Evolutionary conservation across 179 eudicot species (phyloP).

Genomic region (Silene coronaria): DNA sequence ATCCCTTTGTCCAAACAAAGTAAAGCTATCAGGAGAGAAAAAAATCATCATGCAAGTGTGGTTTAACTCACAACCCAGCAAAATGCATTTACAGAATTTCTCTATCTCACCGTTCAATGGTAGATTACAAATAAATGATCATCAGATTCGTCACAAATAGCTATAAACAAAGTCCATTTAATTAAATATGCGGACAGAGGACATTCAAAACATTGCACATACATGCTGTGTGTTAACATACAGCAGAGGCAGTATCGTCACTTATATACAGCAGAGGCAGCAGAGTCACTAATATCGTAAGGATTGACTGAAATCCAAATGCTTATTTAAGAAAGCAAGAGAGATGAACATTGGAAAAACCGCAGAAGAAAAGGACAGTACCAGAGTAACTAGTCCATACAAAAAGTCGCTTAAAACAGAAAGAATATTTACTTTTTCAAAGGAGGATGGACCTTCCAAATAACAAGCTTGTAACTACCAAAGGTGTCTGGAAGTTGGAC

Average conservation of each 20-base stretch:
- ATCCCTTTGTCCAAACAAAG: neutral
- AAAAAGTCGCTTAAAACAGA: neutral
- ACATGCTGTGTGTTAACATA: no score
- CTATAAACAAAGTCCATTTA: neutral
- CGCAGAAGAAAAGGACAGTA: neutral
- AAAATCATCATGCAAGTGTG: neutral
- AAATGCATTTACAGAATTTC: neutral
- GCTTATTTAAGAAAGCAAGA: neutral
- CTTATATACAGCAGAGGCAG: neutral
- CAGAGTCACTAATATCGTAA: neutral
- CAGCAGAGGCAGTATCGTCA: neutral
- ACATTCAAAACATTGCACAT: neutral
- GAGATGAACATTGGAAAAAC: neutral
- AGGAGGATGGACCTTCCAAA: slow-evolving; percentile 63
- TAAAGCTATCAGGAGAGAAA: neutral
- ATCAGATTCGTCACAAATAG: neutral
- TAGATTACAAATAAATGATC: neutral
- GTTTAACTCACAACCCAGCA: neutral
- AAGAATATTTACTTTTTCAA: slow-evolving; percentile 36
- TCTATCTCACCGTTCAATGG: neutral
- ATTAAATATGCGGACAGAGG: neutral
- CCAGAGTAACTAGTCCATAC: neutral
- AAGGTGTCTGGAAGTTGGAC: slow-evolving; percentile 64
- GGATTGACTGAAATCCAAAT: neutral
- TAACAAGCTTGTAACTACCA: slow-evolving; percentile 58